These are phyloP conservation scores for Euphorbia peplus DNA, from an alignment of 345 rosid genomes.

Conservation along the genomic window DNA sequence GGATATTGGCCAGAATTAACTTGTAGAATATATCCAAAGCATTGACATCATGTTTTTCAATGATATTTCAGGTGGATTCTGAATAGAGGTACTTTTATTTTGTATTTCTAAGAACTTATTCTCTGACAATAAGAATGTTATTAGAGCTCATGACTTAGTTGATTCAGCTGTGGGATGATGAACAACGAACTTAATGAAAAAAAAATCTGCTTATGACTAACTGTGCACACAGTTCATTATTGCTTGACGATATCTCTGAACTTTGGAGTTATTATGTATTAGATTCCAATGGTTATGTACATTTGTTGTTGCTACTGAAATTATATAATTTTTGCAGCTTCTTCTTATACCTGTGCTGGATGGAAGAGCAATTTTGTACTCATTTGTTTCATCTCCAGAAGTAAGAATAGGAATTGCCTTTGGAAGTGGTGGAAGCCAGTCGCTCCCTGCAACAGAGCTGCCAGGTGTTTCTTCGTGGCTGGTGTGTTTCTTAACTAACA, in stretches of 20 bases:
- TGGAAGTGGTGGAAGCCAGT: slow-evolving; percentile 96
- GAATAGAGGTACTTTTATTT: not conserved
- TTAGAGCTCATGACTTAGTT: not conserved
- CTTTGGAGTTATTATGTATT: slow-evolving; percentile 3
- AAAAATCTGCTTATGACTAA: not conserved
- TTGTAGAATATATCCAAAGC: not conserved
- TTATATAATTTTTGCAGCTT: slow-evolving; percentile 55
- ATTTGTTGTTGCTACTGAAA: slow-evolving; percentile 9
- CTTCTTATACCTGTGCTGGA: slow-evolving; percentile 74
- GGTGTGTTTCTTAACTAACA: slow-evolving; percentile 42
- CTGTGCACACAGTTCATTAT: not conserved
- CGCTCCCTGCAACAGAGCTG: slow-evolving; percentile 86
- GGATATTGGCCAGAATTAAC: no score
- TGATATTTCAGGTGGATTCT: not conserved
- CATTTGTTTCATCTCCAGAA: slow-evolving; percentile 78
- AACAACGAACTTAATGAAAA: not conserved
- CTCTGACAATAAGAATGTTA: not conserved
- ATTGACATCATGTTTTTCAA: not conserved
- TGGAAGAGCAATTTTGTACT: slow-evolving; percentile 80
- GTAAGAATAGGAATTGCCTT: slow-evolving; percentile 89
- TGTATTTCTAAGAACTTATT: no score
- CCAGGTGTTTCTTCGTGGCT: slow-evolving; percentile 99
- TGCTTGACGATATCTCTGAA: slow-evolving; percentile 3
- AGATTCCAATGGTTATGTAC: not conserved
- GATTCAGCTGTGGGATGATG: not conserved